Evolutionary conservation across 1,284 basidiomycete genomes (phyloP).

Genomic region (Lentinus polychrous): DNA sequence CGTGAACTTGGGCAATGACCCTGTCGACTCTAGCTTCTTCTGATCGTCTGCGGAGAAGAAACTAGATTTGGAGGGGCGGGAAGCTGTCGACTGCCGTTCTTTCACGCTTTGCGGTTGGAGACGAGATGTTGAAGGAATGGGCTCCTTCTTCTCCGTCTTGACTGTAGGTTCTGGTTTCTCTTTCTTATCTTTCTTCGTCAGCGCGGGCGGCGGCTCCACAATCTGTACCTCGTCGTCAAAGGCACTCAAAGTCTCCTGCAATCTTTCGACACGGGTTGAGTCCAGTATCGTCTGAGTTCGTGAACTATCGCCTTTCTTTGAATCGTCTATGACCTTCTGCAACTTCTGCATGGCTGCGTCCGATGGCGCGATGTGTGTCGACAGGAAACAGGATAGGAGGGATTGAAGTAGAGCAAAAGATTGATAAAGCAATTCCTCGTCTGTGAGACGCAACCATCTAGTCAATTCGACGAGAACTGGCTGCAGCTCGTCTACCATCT

Average conservation of each 20-base stretch:
- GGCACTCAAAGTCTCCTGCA: constrained; percentile 51
- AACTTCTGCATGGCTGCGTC: constrained; percentile 48
- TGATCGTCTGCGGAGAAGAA: constrained; percentile 32
- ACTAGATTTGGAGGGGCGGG: constrained; percentile 15
- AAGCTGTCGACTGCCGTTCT: constrained; percentile 2
- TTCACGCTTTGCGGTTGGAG: neutral
- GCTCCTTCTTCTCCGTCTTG: constrained; percentile 6
- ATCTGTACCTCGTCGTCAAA: constrained; percentile 57
- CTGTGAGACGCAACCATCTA: constrained; percentile 85
- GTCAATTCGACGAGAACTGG: constrained; percentile 72
- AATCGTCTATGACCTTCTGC: constrained; percentile 50
- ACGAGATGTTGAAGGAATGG: neutral
- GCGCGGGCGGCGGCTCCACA: constrained; percentile 10
- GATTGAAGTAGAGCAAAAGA: constrained; percentile 77
- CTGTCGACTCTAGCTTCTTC: constrained; percentile 27
- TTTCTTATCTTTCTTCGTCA: neutral
- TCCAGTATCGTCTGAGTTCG: constrained; percentile 50
- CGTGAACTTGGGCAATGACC: constrained; percentile 14
- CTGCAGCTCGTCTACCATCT: constrained; percentile 76
- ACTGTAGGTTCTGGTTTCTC: neutral
- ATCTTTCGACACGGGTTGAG: constrained; percentile 42
- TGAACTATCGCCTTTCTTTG: constrained; percentile 38
- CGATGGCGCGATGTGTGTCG: constrained; percentile 46
- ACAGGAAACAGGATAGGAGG: constrained; percentile 64
- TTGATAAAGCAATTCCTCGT: constrained; percentile 84